phyloP scores from a whole-genome alignment of 2,329 filamentous ascomycete genomes.

The Epichloe gansuensis region DNA sequence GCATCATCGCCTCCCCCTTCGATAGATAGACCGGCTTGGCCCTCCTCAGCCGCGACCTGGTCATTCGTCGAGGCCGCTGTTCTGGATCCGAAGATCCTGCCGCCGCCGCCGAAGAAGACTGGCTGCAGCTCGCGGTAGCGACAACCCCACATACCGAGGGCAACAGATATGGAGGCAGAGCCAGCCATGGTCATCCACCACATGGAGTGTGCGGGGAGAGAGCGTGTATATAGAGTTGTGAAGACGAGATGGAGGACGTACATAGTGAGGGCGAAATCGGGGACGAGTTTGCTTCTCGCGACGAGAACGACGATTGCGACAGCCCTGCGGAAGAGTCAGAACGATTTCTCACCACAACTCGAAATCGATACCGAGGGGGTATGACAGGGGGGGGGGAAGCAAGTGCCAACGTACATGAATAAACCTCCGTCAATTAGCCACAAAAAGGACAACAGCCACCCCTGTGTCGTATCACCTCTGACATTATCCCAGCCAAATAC shows the following conservation, averaged over 20 bases:
- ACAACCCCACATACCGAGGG: slow-evolving; percentile 78
- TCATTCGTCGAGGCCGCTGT: slow-evolving; percentile 9
- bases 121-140: slow-evolving; percentile 80
- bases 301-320: slow-evolving; percentile 75
- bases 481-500: slow-evolving; percentile 46
- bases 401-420: slow-evolving; percentile 29
- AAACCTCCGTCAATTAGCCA: slow-evolving; percentile 44
- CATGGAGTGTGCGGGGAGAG: slow-evolving; percentile 62
- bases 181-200: slow-evolving; percentile 63
- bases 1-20: slow-evolving; percentile 22
- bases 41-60: slow-evolving; percentile 12
- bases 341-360: background rate
- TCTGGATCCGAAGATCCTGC: slow-evolving; percentile 19
- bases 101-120: slow-evolving; percentile 72
- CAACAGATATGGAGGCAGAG: slow-evolving; percentile 34
- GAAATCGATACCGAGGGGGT: background rate
- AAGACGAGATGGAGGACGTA: slow-evolving; percentile 71
- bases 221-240: slow-evolving; percentile 65
- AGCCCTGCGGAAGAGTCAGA: slow-evolving; percentile 38
- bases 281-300: slow-evolving; percentile 81
- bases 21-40: slow-evolving; percentile 17
- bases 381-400: background rate
- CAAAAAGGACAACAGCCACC: slow-evolving; percentile 46
- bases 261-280: slow-evolving; percentile 84
- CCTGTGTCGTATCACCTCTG: slow-evolving; percentile 48